Base-by-base conservation (phyloP, 2,329 filamentous ascomycete genomes). In the Colletotrichum sp. region DNA sequence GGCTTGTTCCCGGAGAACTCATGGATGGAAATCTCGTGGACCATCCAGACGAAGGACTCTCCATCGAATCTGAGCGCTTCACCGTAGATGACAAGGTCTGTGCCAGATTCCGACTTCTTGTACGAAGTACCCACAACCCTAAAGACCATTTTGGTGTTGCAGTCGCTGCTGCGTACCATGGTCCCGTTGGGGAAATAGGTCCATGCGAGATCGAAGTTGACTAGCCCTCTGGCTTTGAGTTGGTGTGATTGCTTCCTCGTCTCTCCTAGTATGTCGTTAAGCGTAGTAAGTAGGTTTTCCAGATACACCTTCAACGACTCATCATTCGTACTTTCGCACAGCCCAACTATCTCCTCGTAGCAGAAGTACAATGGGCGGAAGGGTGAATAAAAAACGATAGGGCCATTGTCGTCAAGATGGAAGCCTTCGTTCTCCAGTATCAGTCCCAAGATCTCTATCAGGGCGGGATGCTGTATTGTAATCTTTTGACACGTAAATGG, bases 301-400 rank as follows among this genome's bases (percentile, higher is more conserved):
- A 88, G 72, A 57, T 86, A 87, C 2, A 82, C 78, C 70, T 83
- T 83, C 26, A 88, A 79, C 0, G 82, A 69, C 12, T 81, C 73
- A 6, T 80, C 78, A 21, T 75, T 77, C 6, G 81, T 83, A 18
- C 71, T 75, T 49, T 75, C 78, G 76, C 83, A 80, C 49, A 85
- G 80, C 3, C 80, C 81, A 24, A 82, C 78, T 36, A 89, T 86
- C 66, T 86, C 86, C 30, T 87, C 85, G 73, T 87, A 84, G 76
- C 83, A 84, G 79, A 89, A 89, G 82, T 84, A 89, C 4, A 89
- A 80, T 7, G 83, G 78, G 15, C 81, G 82, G 77, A 89, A 89
- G 10, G 87, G 87, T 5, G 82, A 78, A 2, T 75, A 64, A 79
- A 89, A 88, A 7, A 68, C 79, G 12, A 83, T 85, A 0, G 78